Percentiles rank a stretch among this genome's conserved stretches.
Evolutionary conservation across 768 basidiomycete genomes (phyloP).

Genomic region (Suillus decipiens): DNA sequence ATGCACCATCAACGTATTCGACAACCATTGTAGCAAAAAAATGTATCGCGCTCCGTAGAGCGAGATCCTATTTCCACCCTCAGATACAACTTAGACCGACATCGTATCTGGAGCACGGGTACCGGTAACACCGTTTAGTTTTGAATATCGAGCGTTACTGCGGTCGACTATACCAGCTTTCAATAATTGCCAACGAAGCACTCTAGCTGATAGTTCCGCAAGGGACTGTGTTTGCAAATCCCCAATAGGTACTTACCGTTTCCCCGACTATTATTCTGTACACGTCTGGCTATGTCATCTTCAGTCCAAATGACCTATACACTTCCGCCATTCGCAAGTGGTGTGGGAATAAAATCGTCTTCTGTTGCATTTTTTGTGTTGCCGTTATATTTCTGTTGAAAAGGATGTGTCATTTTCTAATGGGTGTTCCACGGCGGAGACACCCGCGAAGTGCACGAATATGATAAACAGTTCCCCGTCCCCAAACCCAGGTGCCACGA

Average conservation of each 20-base stretch:
- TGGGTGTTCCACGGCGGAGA: not conserved
- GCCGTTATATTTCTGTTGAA: not conserved
- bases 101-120: not conserved
- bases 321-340: not conserved
- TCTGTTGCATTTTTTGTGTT: not conserved
- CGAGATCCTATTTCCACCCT: conserved; percentile 7
- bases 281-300: not conserved
- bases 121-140: not conserved
- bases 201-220: not conserved
- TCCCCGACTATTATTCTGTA: not conserved
- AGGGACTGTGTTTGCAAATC: not conserved
- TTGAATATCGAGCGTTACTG: not conserved
- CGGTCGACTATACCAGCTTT: not conserved
- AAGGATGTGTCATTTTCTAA: not conserved
- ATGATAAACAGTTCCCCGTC: not conserved
- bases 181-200: not conserved
- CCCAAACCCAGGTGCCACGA: not conserved
- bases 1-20: too few species aligned
- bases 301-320: not conserved
- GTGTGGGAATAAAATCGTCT: not conserved
- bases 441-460: not conserved
- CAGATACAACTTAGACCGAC: conserved; percentile 64
- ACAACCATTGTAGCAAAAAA: too few species aligned
- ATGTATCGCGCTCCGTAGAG: not conserved
- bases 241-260: not conserved